These are phyloP conservation scores for Agrostemma githago DNA, from an alignment of 148 eudicot genomes.

Conservation along the genomic window DNA sequence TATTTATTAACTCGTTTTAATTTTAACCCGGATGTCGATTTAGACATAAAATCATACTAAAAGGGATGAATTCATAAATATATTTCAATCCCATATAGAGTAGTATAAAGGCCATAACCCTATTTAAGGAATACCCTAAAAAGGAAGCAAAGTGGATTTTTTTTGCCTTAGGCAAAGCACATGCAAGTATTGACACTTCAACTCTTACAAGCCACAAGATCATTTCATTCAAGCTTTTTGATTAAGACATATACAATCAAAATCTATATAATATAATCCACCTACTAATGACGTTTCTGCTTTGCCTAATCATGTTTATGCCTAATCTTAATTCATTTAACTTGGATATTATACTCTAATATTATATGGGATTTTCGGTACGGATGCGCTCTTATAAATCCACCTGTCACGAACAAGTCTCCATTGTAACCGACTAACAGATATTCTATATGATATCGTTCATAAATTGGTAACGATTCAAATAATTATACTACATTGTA, in stretches of 20 bases:
- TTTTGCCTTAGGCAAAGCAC: not conserved
- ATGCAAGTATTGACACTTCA: not conserved
- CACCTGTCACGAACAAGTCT: not conserved
- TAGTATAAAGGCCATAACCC: too few relatives aligned
- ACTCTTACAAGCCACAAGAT: not conserved
- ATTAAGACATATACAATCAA: not conserved
- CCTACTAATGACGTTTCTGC: not conserved
- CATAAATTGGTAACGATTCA: too few relatives aligned
- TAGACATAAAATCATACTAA: too few relatives aligned
- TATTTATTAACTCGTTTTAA: too few relatives aligned
- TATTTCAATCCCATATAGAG: too few relatives aligned
- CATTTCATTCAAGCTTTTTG: not conserved
- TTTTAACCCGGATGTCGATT: too few relatives aligned
- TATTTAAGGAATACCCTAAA: not conserved
- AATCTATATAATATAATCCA: too few relatives aligned
- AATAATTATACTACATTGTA: too few relatives aligned
- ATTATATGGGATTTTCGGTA: not conserved
- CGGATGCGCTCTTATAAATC: not conserved
- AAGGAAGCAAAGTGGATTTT: not conserved
- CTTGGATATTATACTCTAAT: not conserved
- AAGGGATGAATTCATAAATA: too few relatives aligned
- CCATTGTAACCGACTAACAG: too few relatives aligned
- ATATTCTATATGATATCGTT: too few relatives aligned
- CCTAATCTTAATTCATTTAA: not conserved
- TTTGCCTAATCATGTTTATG: conserved; percentile 14